phyloP scores from a whole-genome alignment of 805 yeast species.

The Dipodascus geniculatus region DNA sequence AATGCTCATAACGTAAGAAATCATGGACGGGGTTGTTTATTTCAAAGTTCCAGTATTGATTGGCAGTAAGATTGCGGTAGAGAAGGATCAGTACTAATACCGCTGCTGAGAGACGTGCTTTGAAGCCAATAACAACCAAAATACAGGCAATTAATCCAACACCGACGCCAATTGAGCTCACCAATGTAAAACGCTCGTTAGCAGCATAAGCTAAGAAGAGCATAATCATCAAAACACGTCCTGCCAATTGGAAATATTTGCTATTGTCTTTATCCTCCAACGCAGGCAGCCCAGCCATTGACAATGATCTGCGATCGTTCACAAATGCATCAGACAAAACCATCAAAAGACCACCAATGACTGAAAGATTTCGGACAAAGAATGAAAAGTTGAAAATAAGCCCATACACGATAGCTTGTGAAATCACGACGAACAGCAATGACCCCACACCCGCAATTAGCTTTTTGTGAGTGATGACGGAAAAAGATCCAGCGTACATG shows the following conservation, averaged over 20 bases:
- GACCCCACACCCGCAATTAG: constrained; percentile 60
- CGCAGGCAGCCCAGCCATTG: constrained; percentile 69
- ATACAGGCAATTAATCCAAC: constrained; percentile 60
- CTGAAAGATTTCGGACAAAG: constrained; percentile 76
- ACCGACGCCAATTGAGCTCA: constrained; percentile 51
- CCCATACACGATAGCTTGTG: constrained; percentile 86
- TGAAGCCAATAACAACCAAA: constrained; percentile 82
- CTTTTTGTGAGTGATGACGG: constrained; percentile 57
- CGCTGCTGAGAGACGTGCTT: constrained; percentile 80
- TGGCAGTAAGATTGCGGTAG: constrained; percentile 64
- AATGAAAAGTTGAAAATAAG: constrained; percentile 69
- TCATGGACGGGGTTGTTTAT: constrained; percentile 70
- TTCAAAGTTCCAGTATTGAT: constrained; percentile 81
- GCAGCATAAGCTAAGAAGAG: constrained; percentile 78
- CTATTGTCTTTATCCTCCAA: constrained; percentile 57
- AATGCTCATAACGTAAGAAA: constrained; percentile 81
- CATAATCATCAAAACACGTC: constrained; percentile 74
- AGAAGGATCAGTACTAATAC: constrained; percentile 52
- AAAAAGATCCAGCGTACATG: constrained; percentile 64
- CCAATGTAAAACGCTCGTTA: constrained; percentile 52
- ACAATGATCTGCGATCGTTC: constrained; percentile 52
- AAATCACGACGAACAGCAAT: constrained; percentile 55
- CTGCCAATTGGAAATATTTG: constrained; percentile 75
- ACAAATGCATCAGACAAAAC: constrained; percentile 81
- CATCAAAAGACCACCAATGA: constrained; percentile 82